Evolutionary conservation across 2,329 filamentous ascomycete species (phyloP).

Genomic region (Aspergillus quadrilineatus): DNA sequence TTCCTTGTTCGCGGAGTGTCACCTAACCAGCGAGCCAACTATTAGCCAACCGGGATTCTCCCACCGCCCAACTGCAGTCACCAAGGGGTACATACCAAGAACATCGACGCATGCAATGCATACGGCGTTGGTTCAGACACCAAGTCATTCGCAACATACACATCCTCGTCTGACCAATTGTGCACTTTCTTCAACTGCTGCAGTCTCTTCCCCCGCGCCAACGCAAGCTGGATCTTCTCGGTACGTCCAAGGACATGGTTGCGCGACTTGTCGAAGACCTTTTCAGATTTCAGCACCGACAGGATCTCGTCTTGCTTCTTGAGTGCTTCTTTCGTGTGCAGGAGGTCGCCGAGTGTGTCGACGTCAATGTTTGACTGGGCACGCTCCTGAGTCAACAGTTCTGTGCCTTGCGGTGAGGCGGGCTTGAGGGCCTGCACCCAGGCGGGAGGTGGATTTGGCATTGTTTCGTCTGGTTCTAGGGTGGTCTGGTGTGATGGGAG

Average conservation of each 20-base stretch:
- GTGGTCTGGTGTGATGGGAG: too few species aligned
- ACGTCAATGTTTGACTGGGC: slow-evolving; percentile 66
- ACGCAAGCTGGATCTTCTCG: slow-evolving; percentile 66
- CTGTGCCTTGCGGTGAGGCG: slow-evolving; percentile 65
- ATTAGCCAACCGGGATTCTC: slow-evolving; percentile 13
- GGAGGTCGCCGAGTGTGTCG: slow-evolving; percentile 64
- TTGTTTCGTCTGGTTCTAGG: slow-evolving; percentile 17
- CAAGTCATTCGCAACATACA: slow-evolving; percentile 63
- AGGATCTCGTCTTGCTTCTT: slow-evolving; percentile 62
- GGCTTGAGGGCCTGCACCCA: slow-evolving; percentile 69
- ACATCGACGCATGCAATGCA: slow-evolving; percentile 70
- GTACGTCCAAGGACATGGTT: slow-evolving; percentile 72
- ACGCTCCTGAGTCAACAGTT: slow-evolving; percentile 68
- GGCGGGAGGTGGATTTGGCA: slow-evolving; percentile 50
- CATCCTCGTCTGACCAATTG: slow-evolving; percentile 67
- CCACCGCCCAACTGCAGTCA: background rate
- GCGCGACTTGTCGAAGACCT: slow-evolving; percentile 73
- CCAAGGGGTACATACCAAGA: slow-evolving; percentile 49
- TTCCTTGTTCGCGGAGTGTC: slow-evolving; percentile 69
- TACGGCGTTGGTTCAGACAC: slow-evolving; percentile 73
- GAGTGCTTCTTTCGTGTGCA: slow-evolving; percentile 67
- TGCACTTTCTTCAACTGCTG: slow-evolving; percentile 65
- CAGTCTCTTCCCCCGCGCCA: slow-evolving; percentile 69
- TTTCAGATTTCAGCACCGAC: slow-evolving; percentile 63
- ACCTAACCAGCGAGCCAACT: slow-evolving; percentile 44